Evolutionary conservation across 805 yeast species (phyloP).

Genomic region (Peterozyma xylosa): DNA sequence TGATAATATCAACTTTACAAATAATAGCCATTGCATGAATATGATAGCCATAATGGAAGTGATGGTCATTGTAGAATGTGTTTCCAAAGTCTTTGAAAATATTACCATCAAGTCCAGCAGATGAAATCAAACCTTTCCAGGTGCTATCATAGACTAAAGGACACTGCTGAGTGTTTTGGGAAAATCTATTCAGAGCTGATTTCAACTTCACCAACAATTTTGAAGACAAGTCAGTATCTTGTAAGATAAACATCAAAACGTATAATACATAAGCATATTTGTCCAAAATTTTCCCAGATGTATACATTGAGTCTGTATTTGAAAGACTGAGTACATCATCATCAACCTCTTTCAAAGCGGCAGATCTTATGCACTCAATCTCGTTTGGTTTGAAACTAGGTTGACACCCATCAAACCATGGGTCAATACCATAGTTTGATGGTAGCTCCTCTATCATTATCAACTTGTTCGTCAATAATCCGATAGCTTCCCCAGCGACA

Average conservation of each 20-base stretch:
- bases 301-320: slow-evolving; percentile 69
- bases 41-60: slow-evolving; percentile 71
- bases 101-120: slow-evolving; percentile 45
- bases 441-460: slow-evolving; percentile 18
- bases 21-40: slow-evolving; percentile 62
- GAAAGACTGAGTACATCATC: slow-evolving; percentile 46
- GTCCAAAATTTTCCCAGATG: slow-evolving; percentile 80
- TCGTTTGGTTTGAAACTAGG: slow-evolving; percentile 11
- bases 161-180: slow-evolving; percentile 52
- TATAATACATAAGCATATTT: slow-evolving; percentile 82
- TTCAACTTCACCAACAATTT: slow-evolving; percentile 51
- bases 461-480: slow-evolving; percentile 27
- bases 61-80: slow-evolving; percentile 67
- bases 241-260: slow-evolving; percentile 56
- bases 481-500: slow-evolving; percentile 46
- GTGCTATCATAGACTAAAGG: slow-evolving; percentile 72
- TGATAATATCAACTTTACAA: slow-evolving; percentile 42
- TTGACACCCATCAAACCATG: slow-evolving; percentile 12
- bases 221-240: slow-evolving; percentile 43
- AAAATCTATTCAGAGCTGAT: slow-evolving; percentile 59
- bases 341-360: slow-evolving; percentile 39
- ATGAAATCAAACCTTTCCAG: slow-evolving; percentile 69
- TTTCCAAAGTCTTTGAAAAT: slow-evolving; percentile 63
- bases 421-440: slow-evolving; percentile 39
- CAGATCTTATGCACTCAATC: slow-evolving; percentile 27